phyloP scores from a whole-genome alignment of 1,284 basidiomycete genomes.

The Wolfiporia cocos region DNA sequence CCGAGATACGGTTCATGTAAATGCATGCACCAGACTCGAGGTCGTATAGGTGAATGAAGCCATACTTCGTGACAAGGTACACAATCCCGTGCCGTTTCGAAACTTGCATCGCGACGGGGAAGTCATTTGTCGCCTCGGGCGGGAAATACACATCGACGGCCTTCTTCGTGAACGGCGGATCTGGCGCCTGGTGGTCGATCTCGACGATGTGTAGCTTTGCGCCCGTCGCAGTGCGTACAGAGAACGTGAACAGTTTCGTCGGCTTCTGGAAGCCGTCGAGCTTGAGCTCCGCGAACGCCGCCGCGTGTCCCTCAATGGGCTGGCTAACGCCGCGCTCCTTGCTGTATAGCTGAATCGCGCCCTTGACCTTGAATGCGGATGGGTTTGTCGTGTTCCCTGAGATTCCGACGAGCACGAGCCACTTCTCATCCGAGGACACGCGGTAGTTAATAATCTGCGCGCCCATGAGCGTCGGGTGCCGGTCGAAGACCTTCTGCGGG shows the following conservation, averaged over 20 bases:
- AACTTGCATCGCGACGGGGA: conserved; percentile 99
- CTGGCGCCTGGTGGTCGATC: conserved; percentile 94
- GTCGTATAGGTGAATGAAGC: conserved; percentile 99
- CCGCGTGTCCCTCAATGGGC: conserved; percentile 98
- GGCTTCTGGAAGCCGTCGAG: conserved; percentile 78
- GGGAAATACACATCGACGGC: conserved; percentile 99
- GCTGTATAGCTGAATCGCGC: conserved; percentile 94
- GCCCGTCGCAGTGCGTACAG: conserved; percentile 91
- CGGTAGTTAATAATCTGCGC: conserved; percentile 99
- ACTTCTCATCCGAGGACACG: conserved; percentile 88
- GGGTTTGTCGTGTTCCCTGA: conserved; percentile 91
- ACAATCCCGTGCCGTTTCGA: conserved; percentile 96
- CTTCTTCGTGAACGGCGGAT: conserved; percentile 96
- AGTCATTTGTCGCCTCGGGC: conserved; percentile 96
- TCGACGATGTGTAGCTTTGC: conserved; percentile 99
- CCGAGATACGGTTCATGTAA: conserved; percentile 99
- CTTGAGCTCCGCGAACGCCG: conserved; percentile 92
- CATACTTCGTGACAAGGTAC: conserved; percentile 98
- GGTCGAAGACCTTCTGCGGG: conserved; percentile 93
- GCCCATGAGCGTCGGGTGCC: conserved; percentile 90
- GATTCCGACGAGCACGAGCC: conserved; percentile 96
- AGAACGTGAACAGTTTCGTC: conserved; percentile 95
- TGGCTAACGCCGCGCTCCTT: conserved; percentile 92
- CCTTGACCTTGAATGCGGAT: conserved; percentile 96
- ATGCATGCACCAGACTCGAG: conserved; percentile 98